Conservation (phyloP, 2,329 filamentous ascomycete genomes). For the Penicillium sp. region DNA sequence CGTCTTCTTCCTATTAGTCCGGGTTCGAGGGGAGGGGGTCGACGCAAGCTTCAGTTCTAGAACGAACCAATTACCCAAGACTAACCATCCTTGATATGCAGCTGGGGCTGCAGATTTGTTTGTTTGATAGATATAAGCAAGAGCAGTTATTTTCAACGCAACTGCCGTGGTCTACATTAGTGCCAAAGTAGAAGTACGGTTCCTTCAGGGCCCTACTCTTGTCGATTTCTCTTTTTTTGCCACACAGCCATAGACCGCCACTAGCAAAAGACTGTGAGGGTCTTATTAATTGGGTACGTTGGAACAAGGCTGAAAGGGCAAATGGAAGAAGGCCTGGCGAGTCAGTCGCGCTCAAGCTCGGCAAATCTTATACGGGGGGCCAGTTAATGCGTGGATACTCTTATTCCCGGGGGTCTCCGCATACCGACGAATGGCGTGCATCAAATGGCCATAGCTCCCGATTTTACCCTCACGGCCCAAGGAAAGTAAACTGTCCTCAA, state of each 20-base stretch:
- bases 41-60: slow-evolving; percentile 1
- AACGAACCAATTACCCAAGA: not conserved
- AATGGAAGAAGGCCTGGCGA: not conserved
- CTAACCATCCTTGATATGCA: not conserved
- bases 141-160: not conserved
- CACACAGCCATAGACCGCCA: not conserved
- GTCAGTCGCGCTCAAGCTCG: slow-evolving; percentile 3
- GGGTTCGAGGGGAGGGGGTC: slow-evolving; percentile 6
- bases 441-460: slow-evolving; percentile 13
- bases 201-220: not conserved
- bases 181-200: not conserved
- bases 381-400: slow-evolving; percentile 1
- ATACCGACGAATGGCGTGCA: slow-evolving; percentile 14
- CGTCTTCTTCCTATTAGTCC: slow-evolving; percentile 7
- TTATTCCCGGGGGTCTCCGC: slow-evolving; percentile 5
- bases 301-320: slow-evolving; percentile 13
- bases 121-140: not conserved
- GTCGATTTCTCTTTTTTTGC: not conserved
- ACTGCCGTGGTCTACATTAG: not conserved
- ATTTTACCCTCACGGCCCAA: not conserved
- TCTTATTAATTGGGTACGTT: not conserved
- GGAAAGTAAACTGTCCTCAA: not conserved
- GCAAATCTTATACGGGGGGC: not conserved
- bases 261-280: not conserved
- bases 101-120: not conserved